Conservation (phyloP, 2,329 filamentous ascomycete genomes). For the Albifimbria verrucaria region DNA sequence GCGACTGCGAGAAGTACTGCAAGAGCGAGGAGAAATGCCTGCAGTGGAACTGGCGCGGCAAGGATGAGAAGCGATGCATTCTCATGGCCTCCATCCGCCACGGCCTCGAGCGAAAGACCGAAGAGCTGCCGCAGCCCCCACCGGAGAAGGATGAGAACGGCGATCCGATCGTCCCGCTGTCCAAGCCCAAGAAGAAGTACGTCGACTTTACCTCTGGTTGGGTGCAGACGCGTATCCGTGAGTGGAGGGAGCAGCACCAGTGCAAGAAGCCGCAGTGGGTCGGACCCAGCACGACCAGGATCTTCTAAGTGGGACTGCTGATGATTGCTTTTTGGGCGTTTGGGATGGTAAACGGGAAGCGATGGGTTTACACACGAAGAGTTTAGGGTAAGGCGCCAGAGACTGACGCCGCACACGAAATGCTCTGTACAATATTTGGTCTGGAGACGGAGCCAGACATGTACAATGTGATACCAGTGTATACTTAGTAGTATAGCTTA, state of each 20-base stretch:
- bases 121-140: conserved; percentile 21
- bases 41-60: conserved; percentile 28
- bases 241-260: conserved; percentile 20
- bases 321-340: not conserved
- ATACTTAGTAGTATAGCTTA: no score
- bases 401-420: no score
- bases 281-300: conserved; percentile 25
- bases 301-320: conserved; percentile 15
- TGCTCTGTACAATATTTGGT: no score
- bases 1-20: conserved; percentile 24
- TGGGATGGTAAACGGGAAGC: not conserved
- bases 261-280: conserved; percentile 29
- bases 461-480: no score
- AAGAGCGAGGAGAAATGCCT: conserved; percentile 19
- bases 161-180: conserved; percentile 15
- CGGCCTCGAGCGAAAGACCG: conserved; percentile 17
- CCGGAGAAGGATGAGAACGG: conserved; percentile 18
- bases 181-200: conserved; percentile 16
- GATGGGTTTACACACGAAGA: not conserved
- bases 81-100: conserved; percentile 24
- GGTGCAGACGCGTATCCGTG: conserved; percentile 19
- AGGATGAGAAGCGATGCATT: conserved; percentile 25
- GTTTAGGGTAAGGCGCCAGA: not conserved
- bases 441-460: no score
- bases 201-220: conserved; percentile 28